These are phyloP conservation scores for Protomyces macrosporus DNA, from an alignment of 1,139 yeast genomes.

Conservation along the genomic window DNA sequence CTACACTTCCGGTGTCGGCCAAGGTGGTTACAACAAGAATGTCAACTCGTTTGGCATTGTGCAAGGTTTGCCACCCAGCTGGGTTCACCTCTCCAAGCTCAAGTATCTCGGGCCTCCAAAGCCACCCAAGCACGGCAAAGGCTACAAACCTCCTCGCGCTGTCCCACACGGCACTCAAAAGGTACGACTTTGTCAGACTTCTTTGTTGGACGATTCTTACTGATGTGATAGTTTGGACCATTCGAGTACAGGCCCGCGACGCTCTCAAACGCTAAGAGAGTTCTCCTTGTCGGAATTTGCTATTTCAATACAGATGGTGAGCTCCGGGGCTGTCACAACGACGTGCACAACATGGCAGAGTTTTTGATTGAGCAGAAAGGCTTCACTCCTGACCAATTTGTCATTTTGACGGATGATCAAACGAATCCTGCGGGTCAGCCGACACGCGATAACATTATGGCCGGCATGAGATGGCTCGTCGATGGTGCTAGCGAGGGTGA, in stretches of 20 bases:
- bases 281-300: constrained; percentile 79
- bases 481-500: constrained; percentile 51
- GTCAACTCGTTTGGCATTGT: not conserved
- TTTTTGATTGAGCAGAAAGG: constrained; percentile 50
- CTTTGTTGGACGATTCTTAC: too few species aligned
- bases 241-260: constrained; percentile 43
- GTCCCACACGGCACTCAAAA: not conserved
- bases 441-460: constrained; percentile 65
- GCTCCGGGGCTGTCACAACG: constrained; percentile 83
- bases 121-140: not conserved
- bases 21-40: not conserved
- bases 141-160: not conserved
- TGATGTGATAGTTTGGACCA: not conserved
- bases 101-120: not conserved
- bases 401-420: constrained; percentile 68
- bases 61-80: not conserved
- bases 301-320: constrained; percentile 66
- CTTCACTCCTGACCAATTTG: constrained; percentile 71
- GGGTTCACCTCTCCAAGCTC: not conserved
- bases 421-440: constrained; percentile 66
- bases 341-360: constrained; percentile 2
- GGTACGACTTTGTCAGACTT: not conserved
- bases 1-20: not conserved
- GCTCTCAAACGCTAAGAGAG: constrained; percentile 50
- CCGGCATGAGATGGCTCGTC: constrained; percentile 91